Base-by-base conservation (phyloP, 139 green algal species). In the Deuterostichococcus epilithicus region DNA sequence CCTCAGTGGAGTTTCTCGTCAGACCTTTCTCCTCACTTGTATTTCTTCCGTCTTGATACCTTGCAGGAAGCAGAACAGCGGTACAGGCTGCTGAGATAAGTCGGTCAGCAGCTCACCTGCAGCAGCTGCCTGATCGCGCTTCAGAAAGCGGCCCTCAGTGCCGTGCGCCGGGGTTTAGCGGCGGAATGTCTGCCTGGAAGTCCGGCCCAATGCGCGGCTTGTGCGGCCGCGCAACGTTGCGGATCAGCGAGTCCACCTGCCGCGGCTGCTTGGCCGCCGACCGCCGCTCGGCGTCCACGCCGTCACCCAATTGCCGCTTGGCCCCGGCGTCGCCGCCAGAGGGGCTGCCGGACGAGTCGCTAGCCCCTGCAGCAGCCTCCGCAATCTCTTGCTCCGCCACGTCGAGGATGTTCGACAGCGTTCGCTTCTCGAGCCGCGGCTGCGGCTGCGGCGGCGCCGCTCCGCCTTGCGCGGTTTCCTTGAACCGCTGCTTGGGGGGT, bases 121-220 rank as follows among this genome's bases (percentile, higher is more conserved):
- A n/a, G n/a, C n/a, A n/a, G n/a, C n/a, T n/a, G n/a, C n/a, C n/a
- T n/a, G n/a, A n/a, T n/a, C n/a, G n/a, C n/a, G n/a, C n/a, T n/a
- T n/a, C n/a, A n/a, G n/a, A n/a, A n/a, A n/a, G n/a, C n/a, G n/a
- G n/a, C n/a, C n/a, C n/a, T n/a, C n/a, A n/a, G n/a, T n/a, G n/a
- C n/a, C n/a, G n/a, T n/a, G n/a, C n/a, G n/a, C n/a, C 28, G 35
- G 25, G 74, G 74, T 63, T 38, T 13, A 69, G 30, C 5, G 77
- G 38, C n/a, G 81, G 85, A 20, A 91, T 32, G 1, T 73, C 76
- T n/a, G 86, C 87, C 76, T 92, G 87, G 60, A 76, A 89, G 1
- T 90, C 70, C 2, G 82, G 63, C 0, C 87, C 87, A 8, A 92
- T 70, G 35, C 87, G 82, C 25, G 87, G 81, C 39, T 78, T 84